These are phyloP conservation scores for Penicillium malachiteum DNA, from an alignment of 495 filamentous ascomycete genomes.

Conservation along the genomic window DNA sequence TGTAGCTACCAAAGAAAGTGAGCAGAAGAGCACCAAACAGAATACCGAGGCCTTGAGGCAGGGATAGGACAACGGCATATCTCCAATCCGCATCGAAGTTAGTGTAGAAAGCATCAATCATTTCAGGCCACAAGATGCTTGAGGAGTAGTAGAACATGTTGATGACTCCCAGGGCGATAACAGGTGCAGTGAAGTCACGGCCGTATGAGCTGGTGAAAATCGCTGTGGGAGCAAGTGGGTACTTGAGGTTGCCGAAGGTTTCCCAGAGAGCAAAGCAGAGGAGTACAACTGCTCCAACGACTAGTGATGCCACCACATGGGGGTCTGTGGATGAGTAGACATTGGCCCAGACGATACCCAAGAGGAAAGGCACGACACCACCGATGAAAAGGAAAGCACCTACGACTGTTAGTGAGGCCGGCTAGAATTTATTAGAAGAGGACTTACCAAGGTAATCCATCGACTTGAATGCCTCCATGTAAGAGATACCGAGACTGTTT, in stretches of 20 bases:
- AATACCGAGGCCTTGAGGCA: conserved; percentile 26
- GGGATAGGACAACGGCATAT: conserved; percentile 20
- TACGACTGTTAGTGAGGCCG: neutral
- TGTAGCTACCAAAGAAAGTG: conserved; percentile 18
- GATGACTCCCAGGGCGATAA: conserved; percentile 23
- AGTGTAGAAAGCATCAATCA: conserved; percentile 24
- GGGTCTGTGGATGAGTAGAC: conserved; percentile 24
- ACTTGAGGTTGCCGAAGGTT: conserved; percentile 21
- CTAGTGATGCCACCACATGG: conserved; percentile 23
- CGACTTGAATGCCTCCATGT: conserved; percentile 23
- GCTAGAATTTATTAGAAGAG: too few relatives aligned
- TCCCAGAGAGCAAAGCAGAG: conserved; percentile 28
- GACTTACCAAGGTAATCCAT: conserved; percentile 18
- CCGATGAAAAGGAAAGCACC: conserved; percentile 25
- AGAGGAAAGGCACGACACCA: conserved; percentile 22
- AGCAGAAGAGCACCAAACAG: conserved; percentile 24
- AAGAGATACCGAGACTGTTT: conserved; percentile 17
- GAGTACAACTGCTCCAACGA: conserved; percentile 19
- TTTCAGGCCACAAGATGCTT: conserved; percentile 28
- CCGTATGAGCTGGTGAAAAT: conserved; percentile 24
- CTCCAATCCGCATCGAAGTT: conserved; percentile 23
- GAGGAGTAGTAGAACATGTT: conserved; percentile 33
- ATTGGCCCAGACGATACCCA: conserved; percentile 29
- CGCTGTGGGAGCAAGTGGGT: conserved; percentile 20
- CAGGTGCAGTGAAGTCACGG: conserved; percentile 25